These are phyloP conservation scores for Plasmodium gaboni DNA, from an alignment of 169 alveolate genomes.

Conservation along the genomic window DNA sequence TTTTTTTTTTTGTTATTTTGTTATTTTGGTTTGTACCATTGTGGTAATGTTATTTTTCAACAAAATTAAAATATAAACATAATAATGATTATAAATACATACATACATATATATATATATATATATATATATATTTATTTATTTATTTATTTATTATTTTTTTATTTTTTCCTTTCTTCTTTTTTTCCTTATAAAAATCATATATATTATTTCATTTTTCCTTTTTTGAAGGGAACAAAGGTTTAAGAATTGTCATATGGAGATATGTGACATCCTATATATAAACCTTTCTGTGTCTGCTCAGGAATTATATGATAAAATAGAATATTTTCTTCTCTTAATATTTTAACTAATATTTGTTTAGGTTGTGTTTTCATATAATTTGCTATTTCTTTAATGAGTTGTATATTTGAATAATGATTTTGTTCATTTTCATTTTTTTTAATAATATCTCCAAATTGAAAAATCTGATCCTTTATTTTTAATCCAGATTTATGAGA, in stretches of 20 bases:
- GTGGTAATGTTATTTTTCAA: too few relatives aligned
- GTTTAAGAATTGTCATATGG: background rate
- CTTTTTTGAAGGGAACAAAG: too few relatives aligned
- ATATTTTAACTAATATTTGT: slow-evolving; percentile 40
- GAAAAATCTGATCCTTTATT: slow-evolving; percentile 26
- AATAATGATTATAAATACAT: too few relatives aligned
- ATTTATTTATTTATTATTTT: too few relatives aligned
- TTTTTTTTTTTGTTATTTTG: background rate
- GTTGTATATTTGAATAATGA: background rate
- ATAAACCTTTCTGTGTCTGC: slow-evolving; percentile 43
- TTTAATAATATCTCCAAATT: slow-evolving; percentile 48
- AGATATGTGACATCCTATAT: slow-evolving; percentile 55
- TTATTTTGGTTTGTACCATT: too few relatives aligned
- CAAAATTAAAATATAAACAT: too few relatives aligned
- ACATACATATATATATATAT: too few relatives aligned
- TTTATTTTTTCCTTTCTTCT: too few relatives aligned
- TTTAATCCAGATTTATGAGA: slow-evolving; percentile 53
- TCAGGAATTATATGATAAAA: slow-evolving; percentile 24
- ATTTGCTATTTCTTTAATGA: slow-evolving; percentile 14
- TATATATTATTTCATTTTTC: too few relatives aligned
- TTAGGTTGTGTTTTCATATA: slow-evolving; percentile 31
- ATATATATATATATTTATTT: too few relatives aligned
- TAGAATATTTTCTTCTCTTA: slow-evolving; percentile 25
- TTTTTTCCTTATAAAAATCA: too few relatives aligned
- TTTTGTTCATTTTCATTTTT: background rate